Evolutionary conservation across 2,329 filamentous ascomycete genomes (phyloP).

Genomic region (Pyrenophora graminea): DNA sequence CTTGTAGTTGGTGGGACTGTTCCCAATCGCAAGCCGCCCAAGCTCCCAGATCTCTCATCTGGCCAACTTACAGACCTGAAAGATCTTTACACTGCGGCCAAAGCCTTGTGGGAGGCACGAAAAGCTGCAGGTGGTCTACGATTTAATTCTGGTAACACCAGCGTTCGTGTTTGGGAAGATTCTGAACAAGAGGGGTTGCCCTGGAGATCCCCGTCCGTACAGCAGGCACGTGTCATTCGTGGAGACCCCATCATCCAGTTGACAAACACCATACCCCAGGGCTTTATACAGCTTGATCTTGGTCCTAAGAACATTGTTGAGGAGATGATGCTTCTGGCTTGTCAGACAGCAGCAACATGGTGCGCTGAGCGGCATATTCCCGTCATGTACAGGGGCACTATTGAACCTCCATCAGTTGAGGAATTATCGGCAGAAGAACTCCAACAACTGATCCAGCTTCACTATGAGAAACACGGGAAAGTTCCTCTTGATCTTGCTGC

Average conservation of each 20-base stretch:
- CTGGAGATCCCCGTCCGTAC: conserved; percentile 49
- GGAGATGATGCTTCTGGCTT: conserved; percentile 60
- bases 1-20: conserved; percentile 35
- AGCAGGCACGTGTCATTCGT: conserved; percentile 43
- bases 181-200: conserved; percentile 37
- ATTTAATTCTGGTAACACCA: conserved; percentile 32
- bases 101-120: conserved; percentile 38
- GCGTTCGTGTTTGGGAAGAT: conserved; percentile 45
- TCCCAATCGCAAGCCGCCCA: conserved; percentile 2
- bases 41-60: conserved; percentile 21
- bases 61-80: conserved; percentile 40
- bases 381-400: conserved; percentile 53
- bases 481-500: conserved; percentile 46
- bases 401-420: conserved; percentile 23
- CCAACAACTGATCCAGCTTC: conserved; percentile 42
- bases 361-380: conserved; percentile 58
- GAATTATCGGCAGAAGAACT: conserved; percentile 24
- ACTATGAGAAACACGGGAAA: conserved; percentile 43
- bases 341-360: conserved; percentile 57
- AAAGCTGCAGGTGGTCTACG: conserved; percentile 46
- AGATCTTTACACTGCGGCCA: conserved; percentile 43
- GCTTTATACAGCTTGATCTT: conserved; percentile 18
- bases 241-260: conserved; percentile 53
- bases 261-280: conserved; percentile 9
- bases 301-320: conserved; percentile 38